These are phyloP conservation scores for Protostelium mycophagum DNA, from an alignment of 78 protist species.

Conservation along the genomic window DNA sequence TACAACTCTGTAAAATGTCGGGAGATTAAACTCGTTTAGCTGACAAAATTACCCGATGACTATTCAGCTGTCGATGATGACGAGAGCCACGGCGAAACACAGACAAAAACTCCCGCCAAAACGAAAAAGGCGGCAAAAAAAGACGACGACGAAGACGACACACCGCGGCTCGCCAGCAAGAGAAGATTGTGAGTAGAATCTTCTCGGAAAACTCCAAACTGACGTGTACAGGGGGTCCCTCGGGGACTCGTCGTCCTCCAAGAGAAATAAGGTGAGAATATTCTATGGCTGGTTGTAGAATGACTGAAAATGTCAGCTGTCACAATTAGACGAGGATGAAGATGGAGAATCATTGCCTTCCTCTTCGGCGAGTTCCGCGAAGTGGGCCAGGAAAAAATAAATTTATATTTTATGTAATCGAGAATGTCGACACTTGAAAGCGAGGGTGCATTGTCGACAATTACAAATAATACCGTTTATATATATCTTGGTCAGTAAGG, in stretches of 20 bases:
- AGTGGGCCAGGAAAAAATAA: neutral
- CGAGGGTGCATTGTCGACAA: too few relatives aligned
- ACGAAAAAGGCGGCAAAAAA: neutral
- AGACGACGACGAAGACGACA: neutral
- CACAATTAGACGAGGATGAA: neutral
- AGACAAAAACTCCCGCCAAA: too few relatives aligned
- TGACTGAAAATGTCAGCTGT: neutral
- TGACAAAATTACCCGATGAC: neutral
- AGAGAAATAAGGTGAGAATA: neutral
- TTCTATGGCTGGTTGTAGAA: neutral
- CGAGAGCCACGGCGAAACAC: neutral
- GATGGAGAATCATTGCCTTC: neutral
- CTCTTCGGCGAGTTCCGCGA: neutral
- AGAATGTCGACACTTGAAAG: too few relatives aligned
- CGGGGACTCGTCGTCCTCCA: neutral
- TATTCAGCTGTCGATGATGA: neutral
- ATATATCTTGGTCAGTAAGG: neutral
- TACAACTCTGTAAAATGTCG: neutral
- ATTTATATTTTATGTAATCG: too few relatives aligned
- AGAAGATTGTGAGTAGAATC: neutral
- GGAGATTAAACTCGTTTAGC: neutral
- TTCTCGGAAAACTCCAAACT: too few relatives aligned
- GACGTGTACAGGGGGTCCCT: too few relatives aligned
- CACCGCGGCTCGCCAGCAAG: too few relatives aligned
- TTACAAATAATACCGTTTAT: too few relatives aligned